A percentile compares a stretch with the other conserved stretches of the same genome.
Evolutionary conservation across 768 basidiomycete species (phyloP).

Genomic region (Leucogyrophana mollusca): DNA sequence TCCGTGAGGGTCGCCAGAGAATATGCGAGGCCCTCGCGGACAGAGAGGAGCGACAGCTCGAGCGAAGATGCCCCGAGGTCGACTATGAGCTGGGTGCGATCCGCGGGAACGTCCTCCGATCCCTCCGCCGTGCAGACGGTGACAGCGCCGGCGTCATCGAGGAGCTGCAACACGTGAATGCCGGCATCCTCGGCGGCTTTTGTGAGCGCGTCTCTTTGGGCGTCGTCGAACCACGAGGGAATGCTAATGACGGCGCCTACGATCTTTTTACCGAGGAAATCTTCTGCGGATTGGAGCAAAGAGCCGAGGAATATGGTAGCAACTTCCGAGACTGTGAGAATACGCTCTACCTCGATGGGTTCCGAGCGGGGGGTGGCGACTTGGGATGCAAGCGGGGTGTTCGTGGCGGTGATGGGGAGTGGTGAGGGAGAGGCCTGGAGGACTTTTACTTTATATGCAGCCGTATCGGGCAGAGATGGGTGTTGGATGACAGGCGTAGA

Average conservation of each 20-base stretch:
- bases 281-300: constrained; percentile 82
- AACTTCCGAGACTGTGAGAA: constrained; percentile 81
- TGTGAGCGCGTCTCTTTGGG: constrained; percentile 68
- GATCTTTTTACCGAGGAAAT: constrained; percentile 82
- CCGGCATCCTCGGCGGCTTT: constrained; percentile 79
- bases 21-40: constrained; percentile 74
- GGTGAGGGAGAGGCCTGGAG: constrained; percentile 77
- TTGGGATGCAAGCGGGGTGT: constrained; percentile 65
- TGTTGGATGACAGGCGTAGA: constrained; percentile 80
- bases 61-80: constrained; percentile 80
- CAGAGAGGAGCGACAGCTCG: constrained; percentile 64
- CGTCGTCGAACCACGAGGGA: constrained; percentile 70
- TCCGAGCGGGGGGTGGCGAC: constrained; percentile 72
- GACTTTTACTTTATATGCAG: constrained; percentile 83
- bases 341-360: constrained; percentile 63
- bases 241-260: constrained; percentile 82
- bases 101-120: constrained; percentile 39
- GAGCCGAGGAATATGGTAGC: constrained; percentile 83
- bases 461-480: constrained; percentile 63
- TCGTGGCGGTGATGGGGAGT: constrained; percentile 51
- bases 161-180: constrained; percentile 77
- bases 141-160: constrained; percentile 83
- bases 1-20: constrained; percentile 54
- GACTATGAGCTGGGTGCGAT: constrained; percentile 78
- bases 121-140: constrained; percentile 54